A percentile compares a stretch with the other conserved stretches of the same genome.
These are phyloP conservation scores for Eucommia ulmoides DNA, from an alignment of 257 asterid genomes.

Conservation along the genomic window DNA sequence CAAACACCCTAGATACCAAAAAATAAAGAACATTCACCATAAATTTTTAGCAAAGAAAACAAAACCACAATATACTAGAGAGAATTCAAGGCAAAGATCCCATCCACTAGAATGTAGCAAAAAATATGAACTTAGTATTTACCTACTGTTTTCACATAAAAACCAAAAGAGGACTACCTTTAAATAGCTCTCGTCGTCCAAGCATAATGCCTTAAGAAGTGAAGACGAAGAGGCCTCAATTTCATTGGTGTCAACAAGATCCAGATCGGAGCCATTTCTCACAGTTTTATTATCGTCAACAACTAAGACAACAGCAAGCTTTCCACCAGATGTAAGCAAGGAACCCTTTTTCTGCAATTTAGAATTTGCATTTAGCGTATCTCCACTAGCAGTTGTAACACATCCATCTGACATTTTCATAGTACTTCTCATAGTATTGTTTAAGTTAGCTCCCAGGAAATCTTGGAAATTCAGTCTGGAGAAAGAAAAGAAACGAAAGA, in stretches of 20 bases:
- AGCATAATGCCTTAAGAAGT: slow-evolving; percentile 33
- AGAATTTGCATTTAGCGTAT: slow-evolving; percentile 22
- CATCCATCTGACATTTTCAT: slow-evolving; percentile 24
- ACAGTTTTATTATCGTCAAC: slow-evolving; percentile 26
- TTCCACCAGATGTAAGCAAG: slow-evolving; percentile 47
- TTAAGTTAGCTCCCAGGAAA: slow-evolving; percentile 18
- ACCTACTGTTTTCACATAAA: too few relatives aligned
- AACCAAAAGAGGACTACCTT: slow-evolving; percentile 38
- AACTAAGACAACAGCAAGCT: slow-evolving; percentile 47
- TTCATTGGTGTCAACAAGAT: slow-evolving; percentile 16
- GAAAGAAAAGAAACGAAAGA: slow-evolving; percentile 3
- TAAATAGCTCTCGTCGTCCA: slow-evolving; percentile 27
- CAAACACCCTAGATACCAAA: too few relatives aligned
- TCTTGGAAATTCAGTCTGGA: slow-evolving; percentile 30
- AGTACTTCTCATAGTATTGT: slow-evolving; percentile 27
- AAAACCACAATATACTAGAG: too few relatives aligned
- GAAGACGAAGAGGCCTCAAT: slow-evolving; percentile 16
- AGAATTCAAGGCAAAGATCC: too few relatives aligned
- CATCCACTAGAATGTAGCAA: too few relatives aligned
- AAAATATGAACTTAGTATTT: too few relatives aligned
- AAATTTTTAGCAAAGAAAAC: too few relatives aligned
- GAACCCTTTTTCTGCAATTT: slow-evolving; percentile 42
- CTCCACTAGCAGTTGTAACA: slow-evolving; percentile 21
- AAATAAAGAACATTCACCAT: too few relatives aligned
- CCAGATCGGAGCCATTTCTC: slow-evolving; percentile 13